Base-by-base conservation (phyloP, 2,329 filamentous ascomycete species). In the Dothideomycetes sp. region DNA sequence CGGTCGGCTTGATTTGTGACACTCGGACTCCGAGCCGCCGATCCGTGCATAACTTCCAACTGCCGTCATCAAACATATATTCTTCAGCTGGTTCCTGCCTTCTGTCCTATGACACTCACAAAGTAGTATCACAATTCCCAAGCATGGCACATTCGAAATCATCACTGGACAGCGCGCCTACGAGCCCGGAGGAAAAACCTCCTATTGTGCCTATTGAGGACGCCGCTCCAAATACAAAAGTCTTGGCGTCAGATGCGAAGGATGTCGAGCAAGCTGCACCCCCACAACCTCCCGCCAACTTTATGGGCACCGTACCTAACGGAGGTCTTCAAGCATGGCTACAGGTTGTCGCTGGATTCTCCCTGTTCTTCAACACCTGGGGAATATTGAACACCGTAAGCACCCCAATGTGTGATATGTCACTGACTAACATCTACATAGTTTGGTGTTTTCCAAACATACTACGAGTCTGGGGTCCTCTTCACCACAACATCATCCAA, bases 281-380 rank as follows among this genome's bases (percentile, higher is more conserved):
- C 8, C 19, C 12, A 25, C 23, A 16, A 18, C 34, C 41, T 7
- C 41, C 41, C 10, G 35, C 35, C 20, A 46, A 44, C 33, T 43
- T 44, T 18, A 27, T 43, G 13, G 35, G 32, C 10, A 37, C 18
- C 22, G 35, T 46, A 5, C 68, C 68, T 0, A 59, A 71, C 51
- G 67, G 67, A 12, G 68, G 68, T 0, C 44, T 65, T 4, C 54
- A 45, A 47, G 67, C 68, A 4, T 71, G 67, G 68, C 48, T 70
- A 20, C 67, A 70, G 44, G 67, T 71, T 4, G 36, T 67, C 1
- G 65, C 64, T 2, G 53, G 55, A n/a, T 70, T 70, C 51, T 65
- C 68, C 38, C 45, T 70, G 6, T 63, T 70, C 47, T 68, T 68
- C 45, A 69, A 69, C 48, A 60, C 61, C 19, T 70, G 67, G 64